These are phyloP conservation scores for Actinomortierella wolfii DNA, from an alignment of 371 early-diverging fungal species.

Conservation along the genomic window DNA sequence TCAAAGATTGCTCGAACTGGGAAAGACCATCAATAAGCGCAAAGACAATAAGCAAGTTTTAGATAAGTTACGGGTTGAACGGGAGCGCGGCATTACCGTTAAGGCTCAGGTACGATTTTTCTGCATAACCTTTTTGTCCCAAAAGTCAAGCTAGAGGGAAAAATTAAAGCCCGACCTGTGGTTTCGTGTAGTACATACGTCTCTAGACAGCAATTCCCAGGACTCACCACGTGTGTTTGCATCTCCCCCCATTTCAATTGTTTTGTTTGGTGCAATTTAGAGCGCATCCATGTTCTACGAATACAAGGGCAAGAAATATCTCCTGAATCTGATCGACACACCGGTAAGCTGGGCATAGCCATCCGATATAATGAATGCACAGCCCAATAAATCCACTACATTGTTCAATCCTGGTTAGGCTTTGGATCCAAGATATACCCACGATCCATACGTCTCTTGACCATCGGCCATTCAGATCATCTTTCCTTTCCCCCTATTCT, in stretches of 20 bases:
- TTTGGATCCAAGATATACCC: neutral
- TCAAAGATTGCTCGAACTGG: slow-evolving; percentile 73
- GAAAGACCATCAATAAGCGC: slow-evolving; percentile 75
- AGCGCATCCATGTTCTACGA: slow-evolving; percentile 88
- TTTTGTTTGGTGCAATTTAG: slow-evolving; percentile 44
- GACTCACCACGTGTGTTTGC: neutral
- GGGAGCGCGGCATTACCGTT: slow-evolving; percentile 96
- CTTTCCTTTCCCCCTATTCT: neutral
- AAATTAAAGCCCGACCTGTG: too few relatives aligned
- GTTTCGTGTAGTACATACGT: neutral
- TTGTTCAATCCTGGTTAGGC: too few relatives aligned
- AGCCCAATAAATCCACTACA: too few relatives aligned
- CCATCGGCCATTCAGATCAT: too few relatives aligned
- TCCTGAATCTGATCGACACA: slow-evolving; percentile 90
- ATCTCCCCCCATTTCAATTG: neutral
- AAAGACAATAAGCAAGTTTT: slow-evolving; percentile 87
- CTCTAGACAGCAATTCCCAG: too few relatives aligned
- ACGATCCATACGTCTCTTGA: too few relatives aligned
- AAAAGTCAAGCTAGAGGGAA: neutral
- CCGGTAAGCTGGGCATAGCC: slow-evolving; percentile 58
- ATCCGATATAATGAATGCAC: neutral
- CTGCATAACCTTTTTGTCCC: neutral
- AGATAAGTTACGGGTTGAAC: slow-evolving; percentile 94
- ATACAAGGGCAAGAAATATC: slow-evolving; percentile 72
- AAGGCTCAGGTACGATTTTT: slow-evolving; percentile 90